Percentiles rank a stretch among this genome's conserved stretches.
Conservation (phyloP, 169 alveolate species). For the Plasmodium vinckei region DNA sequence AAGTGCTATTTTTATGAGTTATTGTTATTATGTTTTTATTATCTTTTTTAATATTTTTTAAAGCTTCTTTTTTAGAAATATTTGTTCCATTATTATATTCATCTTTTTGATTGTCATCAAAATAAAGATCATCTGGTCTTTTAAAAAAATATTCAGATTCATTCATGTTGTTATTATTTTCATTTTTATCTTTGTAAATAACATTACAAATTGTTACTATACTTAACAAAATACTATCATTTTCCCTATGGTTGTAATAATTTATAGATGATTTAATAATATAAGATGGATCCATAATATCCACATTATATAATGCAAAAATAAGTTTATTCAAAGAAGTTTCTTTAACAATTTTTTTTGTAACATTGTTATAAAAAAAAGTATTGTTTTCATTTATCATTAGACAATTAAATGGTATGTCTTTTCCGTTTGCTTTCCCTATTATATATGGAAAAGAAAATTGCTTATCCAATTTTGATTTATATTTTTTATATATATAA, state of each 20-base stretch:
- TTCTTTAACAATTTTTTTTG: slow-evolving; percentile 43
- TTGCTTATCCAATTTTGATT: slow-evolving; percentile 29
- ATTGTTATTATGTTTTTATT: slow-evolving; percentile 18
- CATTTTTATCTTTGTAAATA: not conserved
- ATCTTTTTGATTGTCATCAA: slow-evolving; percentile 1
- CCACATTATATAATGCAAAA: slow-evolving; percentile 28
- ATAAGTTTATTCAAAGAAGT: slow-evolving; percentile 47
- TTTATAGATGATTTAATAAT: slow-evolving; percentile 39
- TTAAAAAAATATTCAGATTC: slow-evolving; percentile 17
- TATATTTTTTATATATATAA: slow-evolving; percentile 46
- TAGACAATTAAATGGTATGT: slow-evolving; percentile 15
- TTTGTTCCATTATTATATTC: not conserved
- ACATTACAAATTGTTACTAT: slow-evolving; percentile 28
- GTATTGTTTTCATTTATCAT: slow-evolving; percentile 43
- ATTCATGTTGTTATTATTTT: not conserved
- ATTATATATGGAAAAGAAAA: slow-evolving; percentile 3
- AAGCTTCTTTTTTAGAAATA: slow-evolving; percentile 6
- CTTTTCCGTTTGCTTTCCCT: not conserved
- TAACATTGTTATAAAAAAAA: slow-evolving; percentile 46
- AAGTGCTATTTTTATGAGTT: slow-evolving; percentile 6
- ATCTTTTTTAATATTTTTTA: not conserved
- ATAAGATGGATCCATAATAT: slow-evolving; percentile 42
- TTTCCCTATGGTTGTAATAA: slow-evolving; percentile 38
- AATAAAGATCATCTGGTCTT: not conserved
- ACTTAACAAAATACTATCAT: slow-evolving; percentile 5